A percentile compares a stretch with the other conserved stretches of the same genome.
Conservation (phyloP, 2,329 filamentous ascomycete genomes). For the Colletotrichum spaethianum region DNA sequence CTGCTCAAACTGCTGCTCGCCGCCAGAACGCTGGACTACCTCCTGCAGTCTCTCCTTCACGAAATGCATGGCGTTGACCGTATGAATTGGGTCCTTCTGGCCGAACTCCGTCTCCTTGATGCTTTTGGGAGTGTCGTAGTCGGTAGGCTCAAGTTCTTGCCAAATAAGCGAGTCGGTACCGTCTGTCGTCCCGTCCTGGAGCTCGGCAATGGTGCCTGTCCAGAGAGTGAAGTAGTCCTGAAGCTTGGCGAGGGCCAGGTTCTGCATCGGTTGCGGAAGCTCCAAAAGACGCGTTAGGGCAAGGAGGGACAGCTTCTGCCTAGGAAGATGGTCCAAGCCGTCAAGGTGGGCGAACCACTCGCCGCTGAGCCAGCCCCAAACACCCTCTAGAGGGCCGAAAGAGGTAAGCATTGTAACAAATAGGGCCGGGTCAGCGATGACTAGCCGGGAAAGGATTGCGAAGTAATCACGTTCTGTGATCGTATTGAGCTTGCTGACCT, state of each 20-base stretch:
- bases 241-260: conserved; percentile 71
- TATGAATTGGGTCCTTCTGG: conserved; percentile 77
- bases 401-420: conserved; percentile 73
- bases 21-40: conserved; percentile 73
- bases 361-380: conserved; percentile 71
- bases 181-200: conserved; percentile 72
- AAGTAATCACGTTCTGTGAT: conserved; percentile 90
- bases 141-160: conserved; percentile 56
- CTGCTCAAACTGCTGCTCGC: conserved; percentile 75
- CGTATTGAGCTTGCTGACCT: conserved; percentile 77
- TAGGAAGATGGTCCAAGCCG: conserved; percentile 74
- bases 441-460: conserved; percentile 83
- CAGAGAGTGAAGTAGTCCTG: conserved; percentile 84
- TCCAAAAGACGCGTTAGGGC: conserved; percentile 81
- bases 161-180: conserved; percentile 68
- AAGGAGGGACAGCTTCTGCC: conserved; percentile 80
- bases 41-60: conserved; percentile 73
- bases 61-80: conserved; percentile 74
- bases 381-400: conserved; percentile 61
- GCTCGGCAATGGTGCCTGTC: conserved; percentile 77
- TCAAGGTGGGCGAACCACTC: conserved; percentile 81
- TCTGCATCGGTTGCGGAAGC: conserved; percentile 69
- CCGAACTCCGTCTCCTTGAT: conserved; percentile 67
- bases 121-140: conserved; percentile 71
- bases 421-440: conserved; percentile 78